Base-by-base conservation (phyloP, 1,139 yeast species). In the Taphrina wiesneri region DNA sequence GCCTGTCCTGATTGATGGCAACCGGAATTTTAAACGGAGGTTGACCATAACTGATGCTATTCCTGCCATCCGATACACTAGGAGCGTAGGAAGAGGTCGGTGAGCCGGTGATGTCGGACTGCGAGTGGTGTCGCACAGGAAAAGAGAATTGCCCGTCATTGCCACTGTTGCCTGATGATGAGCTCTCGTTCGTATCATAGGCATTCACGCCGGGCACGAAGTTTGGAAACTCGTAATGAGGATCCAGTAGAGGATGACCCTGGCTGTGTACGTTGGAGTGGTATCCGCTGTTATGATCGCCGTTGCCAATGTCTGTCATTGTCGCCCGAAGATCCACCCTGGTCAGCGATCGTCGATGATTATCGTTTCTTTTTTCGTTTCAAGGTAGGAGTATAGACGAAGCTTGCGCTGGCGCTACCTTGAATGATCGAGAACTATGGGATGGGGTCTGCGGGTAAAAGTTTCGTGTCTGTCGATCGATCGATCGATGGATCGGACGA, bases 71-170 rank as follows among this genome's bases (percentile, higher is more conserved):
- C 13, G 64, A 30, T 7, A 60, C 49, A 41, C 57, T 60, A 1
- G 64, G 64, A 11, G 64, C 57, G 21, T 60, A 60, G 30, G 57
- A 49, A n/a, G 64, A 60, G 11, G 52, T 45, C 30, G 64, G 64
- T 9, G 64, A 60, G 15, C 54, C 64, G 26, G 56, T 36, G 43
- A 60, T 32, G 26, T 49, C 54, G 6, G 59, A 54, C 49, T 39
- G 49, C 32, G 59, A 54, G n/a, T n/a, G 49, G 26, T 54, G 49
- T 25, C 59, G 47, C 46, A 39, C 41, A 25, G 59, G 47, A 21
- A 54, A 54, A 17, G 43, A 26, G 41, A 54, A 54, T 7, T 52
- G 41, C 11, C 41, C 36, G 56, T 52, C 56, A 26, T 32, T 32
- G 17, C 39, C 41, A 17, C 56, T 52, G 28, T 26, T 30, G 39